phyloP scores from a whole-genome alignment of 2,329 filamentous ascomycete species.

The Verticillium albo-atrum region DNA sequence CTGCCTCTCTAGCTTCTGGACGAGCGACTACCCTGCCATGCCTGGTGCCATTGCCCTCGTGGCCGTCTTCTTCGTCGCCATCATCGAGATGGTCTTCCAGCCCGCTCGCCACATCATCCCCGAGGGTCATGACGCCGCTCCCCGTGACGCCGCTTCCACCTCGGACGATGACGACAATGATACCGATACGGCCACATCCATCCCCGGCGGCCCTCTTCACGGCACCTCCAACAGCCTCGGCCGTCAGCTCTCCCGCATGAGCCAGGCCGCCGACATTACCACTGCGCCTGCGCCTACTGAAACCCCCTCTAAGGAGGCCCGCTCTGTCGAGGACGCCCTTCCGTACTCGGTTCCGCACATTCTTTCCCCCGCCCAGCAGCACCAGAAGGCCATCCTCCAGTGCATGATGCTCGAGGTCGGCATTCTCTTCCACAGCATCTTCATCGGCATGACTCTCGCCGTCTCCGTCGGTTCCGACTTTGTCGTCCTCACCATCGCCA shows the following conservation, averaged over 20 bases:
- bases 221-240: constrained; percentile 4
- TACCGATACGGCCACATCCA: background rate
- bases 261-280: background rate
- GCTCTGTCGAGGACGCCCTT: background rate
- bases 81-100: constrained; percentile 69
- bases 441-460: constrained; percentile 80
- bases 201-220: background rate
- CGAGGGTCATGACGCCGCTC: background rate
- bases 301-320: constrained; percentile 4
- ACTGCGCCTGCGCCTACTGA: background rate
- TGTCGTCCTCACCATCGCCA: constrained; percentile 73
- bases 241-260: constrained; percentile 7
- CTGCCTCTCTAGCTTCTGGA: constrained; percentile 73
- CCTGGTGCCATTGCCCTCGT: constrained; percentile 77
- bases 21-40: constrained; percentile 68
- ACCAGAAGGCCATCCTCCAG: constrained; percentile 65
- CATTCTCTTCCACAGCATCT: constrained; percentile 74
- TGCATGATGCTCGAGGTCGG: constrained; percentile 75
- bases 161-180: constrained; percentile 25
- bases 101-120: constrained; percentile 27
- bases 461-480: constrained; percentile 74
- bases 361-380: constrained; percentile 47
- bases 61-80: constrained; percentile 72
- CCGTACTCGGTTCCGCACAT: background rate
- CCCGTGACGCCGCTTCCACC: background rate